phyloP scores from a whole-genome alignment of 495 filamentous ascomycete species.

The Cairneyella variabilis region DNA sequence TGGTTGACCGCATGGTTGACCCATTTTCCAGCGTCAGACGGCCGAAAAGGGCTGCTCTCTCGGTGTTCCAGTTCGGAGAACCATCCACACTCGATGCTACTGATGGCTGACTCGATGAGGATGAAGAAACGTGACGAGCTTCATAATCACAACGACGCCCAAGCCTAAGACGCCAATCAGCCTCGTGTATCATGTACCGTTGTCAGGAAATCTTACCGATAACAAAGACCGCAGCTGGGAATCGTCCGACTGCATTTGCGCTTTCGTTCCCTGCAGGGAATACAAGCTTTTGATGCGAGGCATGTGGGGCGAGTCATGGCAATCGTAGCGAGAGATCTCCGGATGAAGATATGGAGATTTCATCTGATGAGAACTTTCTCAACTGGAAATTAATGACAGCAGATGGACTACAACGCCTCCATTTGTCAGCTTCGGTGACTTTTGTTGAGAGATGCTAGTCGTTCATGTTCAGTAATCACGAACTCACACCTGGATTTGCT shows the following conservation, averaged over 20 bases:
- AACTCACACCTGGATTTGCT: neutral
- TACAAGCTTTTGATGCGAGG: conserved; percentile 10
- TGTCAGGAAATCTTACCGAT: conserved; percentile 25
- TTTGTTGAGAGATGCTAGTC: conserved; percentile 3
- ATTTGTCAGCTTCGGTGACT: too few species aligned
- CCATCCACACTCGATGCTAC: neutral
- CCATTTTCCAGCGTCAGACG: neutral
- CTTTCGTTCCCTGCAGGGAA: conserved; percentile 34
- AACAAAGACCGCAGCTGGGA: conserved; percentile 37
- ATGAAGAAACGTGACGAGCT: neutral
- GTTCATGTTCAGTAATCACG: conserved; percentile 7
- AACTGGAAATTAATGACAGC: too few species aligned
- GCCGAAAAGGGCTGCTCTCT: neutral
- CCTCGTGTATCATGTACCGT: conserved; percentile 30
- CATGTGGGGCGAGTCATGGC: conserved; percentile 1
- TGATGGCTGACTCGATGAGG: neutral
- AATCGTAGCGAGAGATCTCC: too few species aligned
- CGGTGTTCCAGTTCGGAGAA: neutral
- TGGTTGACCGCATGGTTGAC: conserved; percentile 22
- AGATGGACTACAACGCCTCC: too few species aligned
- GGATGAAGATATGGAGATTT: too few species aligned
- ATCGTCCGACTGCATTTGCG: conserved; percentile 42
- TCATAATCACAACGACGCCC: conserved; percentile 16
- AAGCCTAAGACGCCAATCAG: conserved; percentile 14
- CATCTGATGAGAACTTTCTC: too few species aligned